Evolutionary conservation across 768 basidiomycete species (phyloP).

Genomic region (Xerocomus brunneocitrinus): DNA sequence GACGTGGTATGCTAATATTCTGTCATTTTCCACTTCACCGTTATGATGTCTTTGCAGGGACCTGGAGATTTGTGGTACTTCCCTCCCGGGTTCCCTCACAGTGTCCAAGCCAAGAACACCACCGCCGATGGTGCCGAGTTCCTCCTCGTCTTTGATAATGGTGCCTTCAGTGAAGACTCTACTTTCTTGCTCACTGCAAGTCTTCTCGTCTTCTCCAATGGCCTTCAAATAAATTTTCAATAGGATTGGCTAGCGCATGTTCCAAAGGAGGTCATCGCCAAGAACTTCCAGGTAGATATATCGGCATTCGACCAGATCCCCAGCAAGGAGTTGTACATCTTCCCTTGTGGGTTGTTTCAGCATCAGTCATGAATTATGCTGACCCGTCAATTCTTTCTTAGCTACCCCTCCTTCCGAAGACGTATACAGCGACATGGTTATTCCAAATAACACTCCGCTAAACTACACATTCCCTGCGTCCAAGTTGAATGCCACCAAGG

Average conservation of each 20-base stretch:
- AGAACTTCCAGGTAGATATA: constrained; percentile 52
- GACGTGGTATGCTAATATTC: constrained; percentile 41
- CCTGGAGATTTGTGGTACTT: constrained; percentile 57
- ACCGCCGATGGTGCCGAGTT: constrained; percentile 48
- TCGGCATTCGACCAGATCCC: constrained; percentile 55
- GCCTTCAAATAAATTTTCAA: background rate
- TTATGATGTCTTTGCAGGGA: constrained; percentile 19
- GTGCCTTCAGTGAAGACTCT: constrained; percentile 50
- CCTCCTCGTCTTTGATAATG: constrained; percentile 42
- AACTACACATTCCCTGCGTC: constrained; percentile 56
- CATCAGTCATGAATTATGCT: background rate
- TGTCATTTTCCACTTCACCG: constrained; percentile 6
- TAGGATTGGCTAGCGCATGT: constrained; percentile 68
- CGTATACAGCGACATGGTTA: constrained; percentile 38
- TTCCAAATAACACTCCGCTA: constrained; percentile 46
- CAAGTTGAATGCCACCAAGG: constrained; percentile 37
- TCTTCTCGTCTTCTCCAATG: background rate
- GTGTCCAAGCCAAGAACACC: constrained; percentile 49
- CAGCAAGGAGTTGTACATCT: constrained; percentile 51
- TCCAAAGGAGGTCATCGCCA: constrained; percentile 54
- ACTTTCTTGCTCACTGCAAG: constrained; percentile 44
- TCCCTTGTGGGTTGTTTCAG: constrained; percentile 33
- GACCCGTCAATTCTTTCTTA: constrained; percentile 11
- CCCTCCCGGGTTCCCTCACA: constrained; percentile 53
- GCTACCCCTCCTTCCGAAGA: constrained; percentile 42